Conservation (phyloP, 805 yeast genomes). For the Kazachstania kunashirensis region DNA sequence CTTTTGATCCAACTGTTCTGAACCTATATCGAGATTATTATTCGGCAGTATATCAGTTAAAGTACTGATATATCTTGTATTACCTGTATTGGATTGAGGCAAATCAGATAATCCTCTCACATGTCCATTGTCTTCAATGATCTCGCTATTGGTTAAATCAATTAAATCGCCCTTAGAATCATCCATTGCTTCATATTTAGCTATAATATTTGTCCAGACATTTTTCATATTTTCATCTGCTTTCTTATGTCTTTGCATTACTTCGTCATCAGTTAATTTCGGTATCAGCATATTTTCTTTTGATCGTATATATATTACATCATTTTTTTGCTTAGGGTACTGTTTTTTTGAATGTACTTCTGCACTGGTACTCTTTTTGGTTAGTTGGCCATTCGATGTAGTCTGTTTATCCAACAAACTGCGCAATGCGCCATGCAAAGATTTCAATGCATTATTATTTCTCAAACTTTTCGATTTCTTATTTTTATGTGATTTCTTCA, state of each 20-base stretch:
- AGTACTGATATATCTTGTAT: conserved; percentile 14
- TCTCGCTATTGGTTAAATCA: conserved; percentile 56
- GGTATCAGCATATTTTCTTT: conserved; percentile 27
- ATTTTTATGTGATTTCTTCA: too few species aligned
- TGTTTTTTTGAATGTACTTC: too few species aligned
- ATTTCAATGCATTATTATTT: conserved; percentile 1
- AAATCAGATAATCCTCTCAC: conserved; percentile 35
- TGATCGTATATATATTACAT: conserved; percentile 24
- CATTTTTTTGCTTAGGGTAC: too few species aligned
- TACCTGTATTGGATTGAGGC: conserved; percentile 11
- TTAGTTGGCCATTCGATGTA: too few species aligned
- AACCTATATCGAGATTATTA: background rate
- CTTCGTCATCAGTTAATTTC: conserved; percentile 27
- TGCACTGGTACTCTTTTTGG: too few species aligned
- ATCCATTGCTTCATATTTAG: conserved; percentile 42
- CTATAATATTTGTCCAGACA: conserved; percentile 45
- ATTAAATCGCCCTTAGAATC: conserved; percentile 48
- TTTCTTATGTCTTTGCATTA: conserved; percentile 25
- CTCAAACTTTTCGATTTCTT: too few species aligned
- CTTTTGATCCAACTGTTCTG: background rate
- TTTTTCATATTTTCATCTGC: conserved; percentile 30
- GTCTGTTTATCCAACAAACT: conserved; percentile 15
- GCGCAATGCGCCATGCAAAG: conserved; percentile 12
- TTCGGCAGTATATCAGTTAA: conserved; percentile 16
- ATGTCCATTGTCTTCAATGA: conserved; percentile 63